Evolutionary conservation across 176 grass and related monocot species (phyloP), one percentile per base, ranked within the genome.

Genomic region (Zizania latifolia): DNA sequence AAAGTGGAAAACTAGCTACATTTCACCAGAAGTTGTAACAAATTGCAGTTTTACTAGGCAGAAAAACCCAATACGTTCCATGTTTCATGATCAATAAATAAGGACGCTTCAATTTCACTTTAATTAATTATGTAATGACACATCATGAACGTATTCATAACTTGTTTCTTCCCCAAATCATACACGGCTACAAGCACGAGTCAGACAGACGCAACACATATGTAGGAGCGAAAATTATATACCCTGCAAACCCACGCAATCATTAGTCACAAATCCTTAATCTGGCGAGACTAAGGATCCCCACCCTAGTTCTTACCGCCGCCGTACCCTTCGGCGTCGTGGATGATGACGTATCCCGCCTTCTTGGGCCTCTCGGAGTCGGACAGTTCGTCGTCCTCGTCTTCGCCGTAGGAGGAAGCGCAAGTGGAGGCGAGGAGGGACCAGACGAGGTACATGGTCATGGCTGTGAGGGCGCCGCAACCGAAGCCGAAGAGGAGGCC

Each of bases 401-500:
- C 86, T 27, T 78, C 80, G 36, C 66, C 48, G 66, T 89, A 72
- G 23, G 45, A 50, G 26, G 84, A 59, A 6, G 85, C 56, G 55
- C 84, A 77, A 78, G 70, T 78, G 68, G 83, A 87, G 78, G 90
- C 83, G 56, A 87, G 28, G 62, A 92, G 86, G 62, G 84, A 87
- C 84, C 90, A 89, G 68, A 88, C 62, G 81, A 93, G 85, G 78
- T 93, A 98, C 88, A 98, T 85, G 68, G 88, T 87, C 1, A 86
- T 86, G 17, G 88, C 90, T 41, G 90, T 97, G 69, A 97, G 93
- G 58, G 90, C 83, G 38, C 93, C 93, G 44, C 86, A 97, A 63
- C 93, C 88, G 78, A 98, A 83, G 2, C 91, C 88, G 48, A 98
- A 98, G 70, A 98, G 88, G 32, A 93, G 93, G 23, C 91, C 84